Conservation (phyloP, 148 eudicot genomes). For the Rhododendron williamsianum region DNA sequence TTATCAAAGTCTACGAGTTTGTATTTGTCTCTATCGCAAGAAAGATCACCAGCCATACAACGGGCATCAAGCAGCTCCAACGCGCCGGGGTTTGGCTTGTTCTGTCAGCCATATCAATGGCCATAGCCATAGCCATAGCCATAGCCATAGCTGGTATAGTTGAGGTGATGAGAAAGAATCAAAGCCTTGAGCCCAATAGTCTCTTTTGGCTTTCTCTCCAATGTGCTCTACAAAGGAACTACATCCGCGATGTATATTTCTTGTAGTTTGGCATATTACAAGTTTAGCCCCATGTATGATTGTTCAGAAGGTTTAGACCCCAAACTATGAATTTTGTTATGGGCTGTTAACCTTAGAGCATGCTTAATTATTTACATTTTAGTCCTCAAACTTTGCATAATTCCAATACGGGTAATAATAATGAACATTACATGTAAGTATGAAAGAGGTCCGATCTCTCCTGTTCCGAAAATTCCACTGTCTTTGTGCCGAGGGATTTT, state of each 20-base stretch:
- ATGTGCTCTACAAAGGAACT: slow-evolving; percentile 43
- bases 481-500: too few relatives aligned
- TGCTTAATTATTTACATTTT: too few relatives aligned
- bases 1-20: slow-evolving; percentile 25
- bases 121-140: slow-evolving; percentile 25
- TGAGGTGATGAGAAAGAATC: slow-evolving; percentile 26
- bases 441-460: too few relatives aligned
- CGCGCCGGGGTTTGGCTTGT: slow-evolving; percentile 26
- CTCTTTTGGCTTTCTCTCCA: slow-evolving; percentile 50
- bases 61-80: slow-evolving; percentile 32
- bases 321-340: too few relatives aligned
- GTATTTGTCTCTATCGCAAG: slow-evolving; percentile 25
- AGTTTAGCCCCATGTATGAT: too few relatives aligned
- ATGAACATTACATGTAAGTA: too few relatives aligned
- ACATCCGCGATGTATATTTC: slow-evolving; percentile 24
- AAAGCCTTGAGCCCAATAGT: slow-evolving; percentile 24
- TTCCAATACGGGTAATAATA: too few relatives aligned
- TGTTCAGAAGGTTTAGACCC: too few relatives aligned
- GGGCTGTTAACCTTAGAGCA: too few relatives aligned
- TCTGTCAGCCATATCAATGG: slow-evolving; percentile 29
- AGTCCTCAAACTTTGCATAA: too few relatives aligned
- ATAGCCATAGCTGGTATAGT: slow-evolving; percentile 17
- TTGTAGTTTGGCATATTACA: too few relatives aligned
- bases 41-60: slow-evolving; percentile 22
- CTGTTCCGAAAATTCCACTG: too few relatives aligned